Evolutionary conservation across 2,329 filamentous ascomycete species (phyloP), one percentile per base, ranked within the genome.

Genomic region (Fonsecaea monophora): DNA sequence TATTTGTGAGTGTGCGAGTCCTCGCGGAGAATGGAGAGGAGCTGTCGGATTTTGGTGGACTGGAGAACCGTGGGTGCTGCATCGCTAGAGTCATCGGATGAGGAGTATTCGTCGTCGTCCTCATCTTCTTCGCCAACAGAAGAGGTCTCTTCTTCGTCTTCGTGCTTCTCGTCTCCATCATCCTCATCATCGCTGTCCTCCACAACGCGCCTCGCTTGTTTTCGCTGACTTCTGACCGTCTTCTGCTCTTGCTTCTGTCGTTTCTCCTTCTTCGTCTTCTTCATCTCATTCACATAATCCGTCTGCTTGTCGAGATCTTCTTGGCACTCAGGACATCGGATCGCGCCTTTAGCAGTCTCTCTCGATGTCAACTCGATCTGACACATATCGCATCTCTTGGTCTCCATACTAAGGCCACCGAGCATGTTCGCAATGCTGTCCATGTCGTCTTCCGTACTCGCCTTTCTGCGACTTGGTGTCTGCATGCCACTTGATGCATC

Each of bases 41-140:
- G 85, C 73, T 95, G 89, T 53, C 90, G 89, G 74, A 99, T 96
- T 82, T 99, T 99, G 73, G 95, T 94, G 0, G 95, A 99, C 32
- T 69, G 59, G 21, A 63, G 60, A 10, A 88, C 85, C 32, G 87
- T 82, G 38, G 90, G 83, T 34, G 82, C 81, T 6, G 77, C 73
- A 45, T 73, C 74, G 38, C 66, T 68, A 67, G 75, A 71, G 1
- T 76, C 73, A 10, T 83, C 81, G 30, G 83, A 81, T 34, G 82
- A 81, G 60, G 82, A 79, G 53, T 79, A 75, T 55, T 74, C 73
- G 32, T 79, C 78, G 38, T 82, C 79, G 32, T 78, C 74, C 54
- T 79, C 77, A 8, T 54, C 59, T 40, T 54, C 58, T 4, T 40
- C 58, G 15, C 53, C 59, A 30, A 15, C 15, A 4, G 78, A 77